Conservation (phyloP, 495 filamentous ascomycete species). For the Podospora anserina region DNA sequence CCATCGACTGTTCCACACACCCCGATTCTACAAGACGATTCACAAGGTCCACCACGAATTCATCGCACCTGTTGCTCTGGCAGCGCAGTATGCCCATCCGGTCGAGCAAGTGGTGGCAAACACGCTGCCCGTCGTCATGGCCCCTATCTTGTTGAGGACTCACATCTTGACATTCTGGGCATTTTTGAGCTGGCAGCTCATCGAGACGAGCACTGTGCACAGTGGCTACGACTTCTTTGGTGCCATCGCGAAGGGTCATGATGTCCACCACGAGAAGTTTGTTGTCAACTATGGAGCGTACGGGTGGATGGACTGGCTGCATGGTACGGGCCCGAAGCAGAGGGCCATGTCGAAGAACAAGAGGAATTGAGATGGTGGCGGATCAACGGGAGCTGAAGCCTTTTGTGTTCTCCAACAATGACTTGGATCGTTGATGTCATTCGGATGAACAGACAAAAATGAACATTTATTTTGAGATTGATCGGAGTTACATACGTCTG, state of each 20-base stretch:
- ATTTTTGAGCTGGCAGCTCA: slow-evolving; percentile 45
- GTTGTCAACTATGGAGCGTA: slow-evolving; percentile 40
- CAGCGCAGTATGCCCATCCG: slow-evolving; percentile 58
- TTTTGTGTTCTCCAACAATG: background rate
- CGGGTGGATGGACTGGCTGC: slow-evolving; percentile 42
- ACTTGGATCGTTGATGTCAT: background rate
- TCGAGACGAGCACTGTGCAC: slow-evolving; percentile 53
- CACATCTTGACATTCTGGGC: slow-evolving; percentile 54
- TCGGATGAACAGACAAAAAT: background rate
- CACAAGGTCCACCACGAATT: slow-evolving; percentile 60
- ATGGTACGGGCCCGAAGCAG: slow-evolving; percentile 38
- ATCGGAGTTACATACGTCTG: slow-evolving; percentile 2
- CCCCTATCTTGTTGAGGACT: slow-evolving; percentile 44
- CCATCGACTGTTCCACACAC: slow-evolving; percentile 55
- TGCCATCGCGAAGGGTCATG: slow-evolving; percentile 48
- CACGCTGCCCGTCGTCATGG: slow-evolving; percentile 51
- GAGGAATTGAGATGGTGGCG: background rate
- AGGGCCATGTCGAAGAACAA: slow-evolving; percentile 20
- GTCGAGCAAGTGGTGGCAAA: slow-evolving; percentile 57
- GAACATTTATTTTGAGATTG: background rate
- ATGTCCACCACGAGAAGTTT: slow-evolving; percentile 51
- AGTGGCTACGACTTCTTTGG: slow-evolving; percentile 54
- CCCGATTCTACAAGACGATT: slow-evolving; percentile 46
- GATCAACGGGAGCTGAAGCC: background rate
- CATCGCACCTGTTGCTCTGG: slow-evolving; percentile 56